Percentiles rank a stretch among this genome's conserved stretches.
These are phyloP conservation scores for Colletotrichum navitas DNA, from an alignment of 2,329 filamentous ascomycete genomes.

Conservation along the genomic window DNA sequence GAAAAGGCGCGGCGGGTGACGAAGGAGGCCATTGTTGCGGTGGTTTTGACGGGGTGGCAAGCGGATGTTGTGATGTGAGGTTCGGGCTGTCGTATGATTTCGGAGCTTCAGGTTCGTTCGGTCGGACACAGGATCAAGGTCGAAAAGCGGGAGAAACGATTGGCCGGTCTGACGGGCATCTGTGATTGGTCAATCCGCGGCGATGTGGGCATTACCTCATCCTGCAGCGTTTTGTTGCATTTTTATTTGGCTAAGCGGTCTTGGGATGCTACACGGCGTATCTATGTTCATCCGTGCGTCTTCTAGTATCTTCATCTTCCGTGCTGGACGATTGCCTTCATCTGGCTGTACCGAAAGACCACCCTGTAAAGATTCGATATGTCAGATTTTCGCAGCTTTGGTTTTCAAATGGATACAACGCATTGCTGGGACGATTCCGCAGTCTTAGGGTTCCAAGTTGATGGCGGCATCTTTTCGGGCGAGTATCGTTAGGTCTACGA, in stretches of 20 bases:
- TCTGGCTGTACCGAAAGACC: background rate
- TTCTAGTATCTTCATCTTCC: background rate
- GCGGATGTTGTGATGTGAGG: slow-evolving; percentile 35
- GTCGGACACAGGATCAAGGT: slow-evolving; percentile 25
- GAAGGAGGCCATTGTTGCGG: slow-evolving; percentile 66
- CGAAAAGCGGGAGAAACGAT: slow-evolving; percentile 43
- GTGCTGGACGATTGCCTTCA: background rate
- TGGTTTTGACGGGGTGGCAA: slow-evolving; percentile 27
- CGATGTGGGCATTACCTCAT: slow-evolving; percentile 41
- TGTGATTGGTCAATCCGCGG: slow-evolving; percentile 40
- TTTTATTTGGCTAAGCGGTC: background rate
- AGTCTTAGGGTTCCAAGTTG: background rate
- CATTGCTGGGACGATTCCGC: background rate
- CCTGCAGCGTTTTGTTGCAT: slow-evolving; percentile 4
- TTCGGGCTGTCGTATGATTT: slow-evolving; percentile 42
- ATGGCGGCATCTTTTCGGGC: too few relatives aligned
- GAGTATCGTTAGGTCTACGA: background rate
- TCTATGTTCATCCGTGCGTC: background rate
- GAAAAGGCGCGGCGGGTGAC: slow-evolving; percentile 68
- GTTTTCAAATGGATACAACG: background rate
- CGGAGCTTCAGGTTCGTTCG: slow-evolving; percentile 41
- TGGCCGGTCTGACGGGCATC: slow-evolving; percentile 25
- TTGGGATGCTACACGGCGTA: background rate
- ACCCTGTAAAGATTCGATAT: background rate
- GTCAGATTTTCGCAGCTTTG: background rate